Evolutionary conservation across 192 early-diverging fungal genomes (phyloP).

Genomic region (Phycomyces nitens): DNA sequence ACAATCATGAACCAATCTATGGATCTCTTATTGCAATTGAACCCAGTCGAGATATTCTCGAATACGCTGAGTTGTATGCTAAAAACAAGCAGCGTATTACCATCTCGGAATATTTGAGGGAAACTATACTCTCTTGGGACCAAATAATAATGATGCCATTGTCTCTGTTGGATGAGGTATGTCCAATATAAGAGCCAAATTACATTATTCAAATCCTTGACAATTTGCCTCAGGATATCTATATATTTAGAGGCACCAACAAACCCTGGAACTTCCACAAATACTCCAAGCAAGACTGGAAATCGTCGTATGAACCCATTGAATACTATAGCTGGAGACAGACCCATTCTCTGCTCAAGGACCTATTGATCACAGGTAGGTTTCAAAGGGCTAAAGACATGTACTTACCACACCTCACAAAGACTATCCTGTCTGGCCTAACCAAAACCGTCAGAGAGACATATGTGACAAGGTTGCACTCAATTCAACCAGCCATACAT

Average conservation of each 20-base stretch:
- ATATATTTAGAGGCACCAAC: background rate
- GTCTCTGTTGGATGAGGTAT: background rate
- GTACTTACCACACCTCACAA: background rate
- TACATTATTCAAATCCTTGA: background rate
- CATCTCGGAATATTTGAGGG: background rate
- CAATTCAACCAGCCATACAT: background rate
- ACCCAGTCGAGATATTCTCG: background rate
- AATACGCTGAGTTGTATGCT: background rate
- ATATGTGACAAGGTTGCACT: constrained; percentile 16
- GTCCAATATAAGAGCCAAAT: background rate
- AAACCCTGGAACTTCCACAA: constrained; percentile 18
- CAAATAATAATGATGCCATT: background rate
- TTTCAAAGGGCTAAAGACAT: background rate
- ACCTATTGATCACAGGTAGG: background rate
- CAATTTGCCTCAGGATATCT: background rate
- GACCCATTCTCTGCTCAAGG: background rate
- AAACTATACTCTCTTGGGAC: background rate
- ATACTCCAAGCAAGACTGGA: constrained; percentile 5
- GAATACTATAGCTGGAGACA: constrained; percentile 14
- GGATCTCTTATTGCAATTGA: constrained; percentile 1
- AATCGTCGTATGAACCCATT: constrained; percentile 1
- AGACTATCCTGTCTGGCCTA: constrained; percentile 1
- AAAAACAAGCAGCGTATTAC: background rate
- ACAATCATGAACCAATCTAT: background rate
- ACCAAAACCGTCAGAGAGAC: constrained; percentile 5